Evolutionary conservation across 192 early-diverging fungal species (phyloP).

Genomic region (Diversispora epigaea): DNA sequence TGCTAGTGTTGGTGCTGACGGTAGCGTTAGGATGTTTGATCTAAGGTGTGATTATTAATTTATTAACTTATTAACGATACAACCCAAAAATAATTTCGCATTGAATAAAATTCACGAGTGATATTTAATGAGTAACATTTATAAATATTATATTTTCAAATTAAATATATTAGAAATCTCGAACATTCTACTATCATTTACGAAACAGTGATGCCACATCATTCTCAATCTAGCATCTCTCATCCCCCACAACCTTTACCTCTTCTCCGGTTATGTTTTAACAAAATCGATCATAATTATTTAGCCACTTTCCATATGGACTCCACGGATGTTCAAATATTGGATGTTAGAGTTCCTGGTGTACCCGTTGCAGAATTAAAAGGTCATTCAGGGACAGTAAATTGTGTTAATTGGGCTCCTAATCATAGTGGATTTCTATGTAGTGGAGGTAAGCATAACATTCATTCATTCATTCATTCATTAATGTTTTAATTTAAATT

Average conservation of each 20-base stretch:
- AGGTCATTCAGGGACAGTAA: slow-evolving; percentile 76
- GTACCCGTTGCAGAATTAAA: slow-evolving; percentile 79
- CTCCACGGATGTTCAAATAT: slow-evolving; percentile 73
- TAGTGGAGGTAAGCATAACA: slow-evolving; percentile 66
- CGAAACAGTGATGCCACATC: slow-evolving; percentile 65
- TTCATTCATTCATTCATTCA: background rate
- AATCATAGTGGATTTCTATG: slow-evolving; percentile 74
- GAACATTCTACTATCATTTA: slow-evolving; percentile 99
- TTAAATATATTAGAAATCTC: slow-evolving; percentile 80
- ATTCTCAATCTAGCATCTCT: slow-evolving; percentile 27
- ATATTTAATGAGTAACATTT: too few relatives aligned
- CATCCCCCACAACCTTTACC: slow-evolving; percentile 49
- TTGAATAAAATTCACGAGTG: too few relatives aligned
- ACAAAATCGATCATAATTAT: slow-evolving; percentile 86
- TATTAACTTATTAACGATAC: too few relatives aligned
- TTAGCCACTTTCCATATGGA: slow-evolving; percentile 91
- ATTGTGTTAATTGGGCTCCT: slow-evolving; percentile 88
- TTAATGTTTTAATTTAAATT: too few relatives aligned
- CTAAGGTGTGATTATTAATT: slow-evolving; percentile 66
- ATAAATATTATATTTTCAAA: slow-evolving; percentile 10
- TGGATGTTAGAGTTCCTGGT: slow-evolving; percentile 91
- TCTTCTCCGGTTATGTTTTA: slow-evolving; percentile 85
- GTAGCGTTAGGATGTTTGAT: slow-evolving; percentile 97
- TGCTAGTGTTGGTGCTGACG: slow-evolving; percentile 98
- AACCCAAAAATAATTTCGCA: too few relatives aligned